A percentile compares a stretch with the other conserved stretches of the same genome.
phyloP scores from a whole-genome alignment of 192 early-diverging fungal species.

The Geranomyces michiganensis region DNA sequence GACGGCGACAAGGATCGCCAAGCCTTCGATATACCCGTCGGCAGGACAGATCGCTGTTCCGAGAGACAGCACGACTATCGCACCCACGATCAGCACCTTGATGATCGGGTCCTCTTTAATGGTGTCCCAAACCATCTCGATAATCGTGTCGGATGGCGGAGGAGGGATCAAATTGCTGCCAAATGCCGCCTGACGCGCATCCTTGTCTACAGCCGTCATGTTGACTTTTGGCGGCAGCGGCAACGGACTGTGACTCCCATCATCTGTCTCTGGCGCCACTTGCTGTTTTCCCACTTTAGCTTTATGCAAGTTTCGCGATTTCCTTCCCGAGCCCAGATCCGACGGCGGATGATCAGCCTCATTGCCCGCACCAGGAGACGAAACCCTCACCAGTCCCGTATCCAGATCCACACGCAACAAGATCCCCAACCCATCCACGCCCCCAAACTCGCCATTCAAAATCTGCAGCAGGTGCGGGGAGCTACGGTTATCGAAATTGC shows the following conservation, averaged over 20 bases:
- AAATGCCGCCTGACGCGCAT: constrained; percentile 42
- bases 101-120: constrained; percentile 65
- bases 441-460: constrained; percentile 48
- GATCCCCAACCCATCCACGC: constrained; percentile 54
- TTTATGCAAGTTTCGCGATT: no score
- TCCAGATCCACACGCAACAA: constrained; percentile 46
- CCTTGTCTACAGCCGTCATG: constrained; percentile 47
- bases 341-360: neutral
- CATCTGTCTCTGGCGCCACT: constrained; percentile 15
- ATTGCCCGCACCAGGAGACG: neutral
- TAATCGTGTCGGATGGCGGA: constrained; percentile 54
- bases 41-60: constrained; percentile 56
- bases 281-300: constrained; percentile 1
- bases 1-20: constrained; percentile 62
- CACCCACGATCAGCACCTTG: constrained; percentile 60
- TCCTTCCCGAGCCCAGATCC: neutral
- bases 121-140: constrained; percentile 56
- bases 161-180: constrained; percentile 60
- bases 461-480: constrained; percentile 39
- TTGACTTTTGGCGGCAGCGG: constrained; percentile 23
- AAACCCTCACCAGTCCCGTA: constrained; percentile 42
- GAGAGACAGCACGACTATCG: constrained; percentile 52
- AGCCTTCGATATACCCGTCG: constrained; percentile 57
- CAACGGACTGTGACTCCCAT: neutral
- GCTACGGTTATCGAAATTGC: constrained; percentile 53